Percentiles rank a stretch among this genome's conserved stretches.
Conservation (phyloP, 768 basidiomycete species). For the Lentinula aciculospora region DNA sequence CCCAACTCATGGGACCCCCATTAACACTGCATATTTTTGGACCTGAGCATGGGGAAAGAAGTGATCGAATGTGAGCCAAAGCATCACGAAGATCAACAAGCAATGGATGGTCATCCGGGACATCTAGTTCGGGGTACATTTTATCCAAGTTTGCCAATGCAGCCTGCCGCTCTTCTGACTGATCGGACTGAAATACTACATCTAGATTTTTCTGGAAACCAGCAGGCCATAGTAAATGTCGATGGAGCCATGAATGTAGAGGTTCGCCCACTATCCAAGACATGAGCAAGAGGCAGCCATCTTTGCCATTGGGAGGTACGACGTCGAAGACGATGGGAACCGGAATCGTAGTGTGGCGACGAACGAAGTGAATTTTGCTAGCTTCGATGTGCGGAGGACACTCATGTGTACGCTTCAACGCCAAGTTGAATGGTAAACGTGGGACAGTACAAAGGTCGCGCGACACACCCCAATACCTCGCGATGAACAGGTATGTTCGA, state of each 20-base stretch:
- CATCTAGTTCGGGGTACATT: not conserved
- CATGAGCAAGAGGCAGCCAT: conserved; percentile 10
- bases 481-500: not conserved
- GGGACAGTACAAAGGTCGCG: not conserved
- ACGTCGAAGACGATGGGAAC: conserved; percentile 15
- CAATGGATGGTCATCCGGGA: not conserved
- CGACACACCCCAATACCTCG: not conserved
- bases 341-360: conserved; percentile 17
- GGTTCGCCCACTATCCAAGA: conserved; percentile 14
- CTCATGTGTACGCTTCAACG: not conserved
- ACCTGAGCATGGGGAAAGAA: conserved; percentile 11
- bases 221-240: not conserved
- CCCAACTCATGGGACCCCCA: not conserved
- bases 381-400: conserved; percentile 12
- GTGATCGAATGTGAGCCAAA: conserved; percentile 11
- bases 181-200: not conserved
- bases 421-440: not conserved
- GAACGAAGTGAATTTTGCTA: conserved; percentile 15
- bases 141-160: not conserved
- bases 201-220: not conserved
- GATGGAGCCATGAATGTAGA: not conserved
- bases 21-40: not conserved
- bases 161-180: not conserved
- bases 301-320: not conserved
- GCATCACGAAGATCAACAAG: conserved; percentile 5